Evolutionary conservation across 1,284 basidiomycete species (phyloP), one percentile per base, ranked within the genome.

Genomic region (Puccinia novopanici): DNA sequence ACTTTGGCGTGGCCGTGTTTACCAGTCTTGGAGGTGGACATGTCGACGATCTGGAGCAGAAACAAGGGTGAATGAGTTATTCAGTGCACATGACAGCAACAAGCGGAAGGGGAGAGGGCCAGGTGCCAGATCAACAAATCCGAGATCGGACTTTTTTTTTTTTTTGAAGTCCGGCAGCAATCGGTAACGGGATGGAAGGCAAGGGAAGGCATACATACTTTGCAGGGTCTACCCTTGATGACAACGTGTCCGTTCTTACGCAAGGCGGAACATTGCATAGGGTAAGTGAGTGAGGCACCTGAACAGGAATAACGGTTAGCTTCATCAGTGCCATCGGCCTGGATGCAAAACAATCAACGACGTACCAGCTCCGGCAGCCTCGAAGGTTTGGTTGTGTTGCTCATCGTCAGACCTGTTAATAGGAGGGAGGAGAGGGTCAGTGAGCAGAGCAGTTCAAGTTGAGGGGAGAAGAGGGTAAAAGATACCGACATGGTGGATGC

Each of bases 21-120:
- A 75, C 94, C 95, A 77, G 94, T 97, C 91, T 99, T 99, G 87
- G 96, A 99, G 89, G 97, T 99, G 83, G 95, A 98, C 96, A 99
- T 99, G 85, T 88, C 94, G 37, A 78, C 91, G 88, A 97, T 96
- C 90, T 84, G 79, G 19, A 55, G 37, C 2, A 34, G 52, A n/a
- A 8, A 37, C 13, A 8, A 15, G 37, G 24, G 12, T 9, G 54
- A 34, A n/a, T n/a, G n/a, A n/a, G n/a, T n/a, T n/a, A n/a, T n/a
- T 54, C 37, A 75, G 40, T 50, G 27, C 5, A 9, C 37, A 30
- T 13, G 13, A 61, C 8, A 24, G 24, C 19, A 17, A 10, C 12
- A 19, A 52, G 50, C 4, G 17, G 19, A 52, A 52, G 10, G 61
- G 22, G 34, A 1, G 30, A 54, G 27, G 48, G 34, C 67, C 52